These are phyloP conservation scores for Psilocybe sp. DNA, from an alignment of 768 basidiomycete genomes.

Conservation along the genomic window DNA sequence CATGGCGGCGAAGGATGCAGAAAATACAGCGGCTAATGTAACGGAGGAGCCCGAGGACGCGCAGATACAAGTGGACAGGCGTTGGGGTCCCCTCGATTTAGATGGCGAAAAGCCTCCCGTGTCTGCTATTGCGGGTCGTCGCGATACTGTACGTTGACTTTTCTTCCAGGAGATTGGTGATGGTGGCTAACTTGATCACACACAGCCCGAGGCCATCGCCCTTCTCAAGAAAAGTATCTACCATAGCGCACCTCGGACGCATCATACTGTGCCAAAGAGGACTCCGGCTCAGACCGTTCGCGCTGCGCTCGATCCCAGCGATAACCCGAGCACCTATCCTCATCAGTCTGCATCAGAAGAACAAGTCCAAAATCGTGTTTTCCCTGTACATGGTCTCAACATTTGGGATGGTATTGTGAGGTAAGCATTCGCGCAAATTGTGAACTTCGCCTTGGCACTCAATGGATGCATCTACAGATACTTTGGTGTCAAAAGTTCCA, in stretches of 20 bases:
- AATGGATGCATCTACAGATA: slow-evolving; percentile 27
- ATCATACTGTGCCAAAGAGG: slow-evolving; percentile 47
- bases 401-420: slow-evolving; percentile 54
- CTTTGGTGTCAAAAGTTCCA: slow-evolving; percentile 43
- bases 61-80: slow-evolving; percentile 35
- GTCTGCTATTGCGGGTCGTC: slow-evolving; percentile 65
- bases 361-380: slow-evolving; percentile 36
- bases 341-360: slow-evolving; percentile 57
- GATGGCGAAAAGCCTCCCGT: slow-evolving; percentile 69
- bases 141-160: slow-evolving; percentile 52
- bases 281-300: slow-evolving; percentile 41
- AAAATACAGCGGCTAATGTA: not conserved
- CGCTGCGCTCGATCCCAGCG: slow-evolving; percentile 48
- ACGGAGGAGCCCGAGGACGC: slow-evolving; percentile 16
- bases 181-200: not conserved
- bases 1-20: slow-evolving; percentile 1
- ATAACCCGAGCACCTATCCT: slow-evolving; percentile 45
- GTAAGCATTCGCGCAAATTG: slow-evolving; percentile 26
- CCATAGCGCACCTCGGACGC: slow-evolving; percentile 52
- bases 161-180: not conserved
- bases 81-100: slow-evolving; percentile 58
- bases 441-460: not conserved
- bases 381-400: slow-evolving; percentile 50
- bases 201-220: slow-evolving; percentile 54
- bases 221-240: slow-evolving; percentile 56